Evolutionary conservation across 371 early-diverging fungal species (phyloP).

Genomic region (Coemansia sp.): DNA sequence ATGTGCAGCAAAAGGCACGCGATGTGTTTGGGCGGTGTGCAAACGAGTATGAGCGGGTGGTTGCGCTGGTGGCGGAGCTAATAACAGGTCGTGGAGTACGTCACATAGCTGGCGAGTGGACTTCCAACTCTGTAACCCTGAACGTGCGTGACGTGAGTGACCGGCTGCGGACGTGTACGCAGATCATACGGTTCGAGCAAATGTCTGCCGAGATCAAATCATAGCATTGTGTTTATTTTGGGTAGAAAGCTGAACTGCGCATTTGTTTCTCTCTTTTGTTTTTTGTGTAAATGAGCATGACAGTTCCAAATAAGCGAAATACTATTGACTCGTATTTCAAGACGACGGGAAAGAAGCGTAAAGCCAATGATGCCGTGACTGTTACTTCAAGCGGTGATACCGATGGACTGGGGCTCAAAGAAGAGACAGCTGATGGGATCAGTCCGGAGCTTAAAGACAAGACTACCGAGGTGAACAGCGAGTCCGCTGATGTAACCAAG

Average conservation of each 20-base stretch:
- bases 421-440: too few species aligned
- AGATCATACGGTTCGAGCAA: neutral
- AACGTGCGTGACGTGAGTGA: neutral
- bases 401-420: too few species aligned
- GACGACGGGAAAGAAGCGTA: neutral
- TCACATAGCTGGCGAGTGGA: neutral
- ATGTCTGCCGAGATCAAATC: neutral
- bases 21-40: neutral
- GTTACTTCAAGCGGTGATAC: too few species aligned
- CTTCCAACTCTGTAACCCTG: neutral
- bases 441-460: too few species aligned
- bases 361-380: neutral
- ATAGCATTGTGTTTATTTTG: neutral
- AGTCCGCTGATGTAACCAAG: neutral
- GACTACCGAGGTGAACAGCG: too few species aligned
- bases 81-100: neutral
- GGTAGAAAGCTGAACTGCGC: neutral
- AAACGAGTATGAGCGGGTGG: slow-evolving; percentile 15
- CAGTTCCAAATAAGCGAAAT: neutral
- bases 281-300: neutral
- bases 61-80: neutral
- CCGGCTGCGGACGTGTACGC: neutral
- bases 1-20: neutral
- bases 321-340: slow-evolving; percentile 4
- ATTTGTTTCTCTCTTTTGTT: neutral